Evolutionary conservation across 2,329 filamentous ascomycete species (phyloP).

Genomic region (Pseudogymnoascus sp.): DNA sequence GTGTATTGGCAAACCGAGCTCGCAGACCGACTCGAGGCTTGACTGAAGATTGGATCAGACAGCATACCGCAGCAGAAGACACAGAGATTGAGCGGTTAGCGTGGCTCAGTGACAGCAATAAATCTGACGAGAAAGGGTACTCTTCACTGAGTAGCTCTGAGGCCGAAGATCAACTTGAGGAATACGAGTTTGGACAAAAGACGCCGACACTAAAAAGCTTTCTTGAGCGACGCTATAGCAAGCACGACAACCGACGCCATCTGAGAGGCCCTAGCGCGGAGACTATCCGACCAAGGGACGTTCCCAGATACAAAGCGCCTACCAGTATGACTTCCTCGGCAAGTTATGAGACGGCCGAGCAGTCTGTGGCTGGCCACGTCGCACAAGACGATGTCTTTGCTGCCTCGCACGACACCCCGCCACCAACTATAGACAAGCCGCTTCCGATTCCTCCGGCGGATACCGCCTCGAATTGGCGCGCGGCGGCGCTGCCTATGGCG

Average conservation of each 20-base stretch:
- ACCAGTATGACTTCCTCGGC: conserved; percentile 7
- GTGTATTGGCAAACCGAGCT: conserved; percentile 55
- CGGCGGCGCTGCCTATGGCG: conserved; percentile 17
- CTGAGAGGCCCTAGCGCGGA: conserved; percentile 24
- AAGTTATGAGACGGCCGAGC: conserved; percentile 8
- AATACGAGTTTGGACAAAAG: conserved; percentile 34
- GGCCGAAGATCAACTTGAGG: conserved; percentile 38
- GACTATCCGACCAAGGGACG: conserved; percentile 25
- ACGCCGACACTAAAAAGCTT: conserved; percentile 27
- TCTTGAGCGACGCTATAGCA: conserved; percentile 18
- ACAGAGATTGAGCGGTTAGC: conserved; percentile 61
- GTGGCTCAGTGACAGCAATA: conserved; percentile 64
- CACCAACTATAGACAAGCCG: conserved; percentile 9
- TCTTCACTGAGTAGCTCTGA: conserved; percentile 64
- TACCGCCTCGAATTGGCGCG: conserved; percentile 14
- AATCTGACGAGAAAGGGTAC: conserved; percentile 56
- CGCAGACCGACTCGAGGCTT: conserved; percentile 52
- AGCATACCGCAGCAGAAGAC: conserved; percentile 62
- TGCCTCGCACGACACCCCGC: background rate
- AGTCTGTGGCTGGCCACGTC: background rate
- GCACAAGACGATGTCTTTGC: conserved; percentile 6
- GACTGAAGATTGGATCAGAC: conserved; percentile 79
- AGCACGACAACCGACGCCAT: conserved; percentile 21
- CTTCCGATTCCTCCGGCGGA: conserved; percentile 1
- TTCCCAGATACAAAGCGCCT: conserved; percentile 9